Evolutionary conservation across 495 filamentous ascomycete species (phyloP).

Genomic region (Penicillium soppii): DNA sequence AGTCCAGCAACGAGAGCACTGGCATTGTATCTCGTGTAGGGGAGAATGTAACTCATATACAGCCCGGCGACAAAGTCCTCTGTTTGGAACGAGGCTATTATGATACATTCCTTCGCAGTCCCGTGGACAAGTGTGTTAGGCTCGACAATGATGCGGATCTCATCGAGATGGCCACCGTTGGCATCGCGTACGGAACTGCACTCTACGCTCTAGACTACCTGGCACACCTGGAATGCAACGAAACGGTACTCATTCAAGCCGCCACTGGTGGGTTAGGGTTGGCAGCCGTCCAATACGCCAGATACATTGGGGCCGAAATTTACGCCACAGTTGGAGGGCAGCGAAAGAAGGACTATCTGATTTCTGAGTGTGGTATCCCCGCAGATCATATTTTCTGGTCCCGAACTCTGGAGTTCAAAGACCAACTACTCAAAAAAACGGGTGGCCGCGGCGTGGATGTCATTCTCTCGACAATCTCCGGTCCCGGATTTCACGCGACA

Average conservation of each 20-base stretch:
- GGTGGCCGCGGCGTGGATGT: constrained; percentile 1
- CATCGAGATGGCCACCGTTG: not conserved
- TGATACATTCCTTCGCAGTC: not conserved
- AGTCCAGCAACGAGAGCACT: not conserved
- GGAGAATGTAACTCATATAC: not conserved
- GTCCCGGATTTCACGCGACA: not conserved
- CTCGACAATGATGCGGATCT: not conserved
- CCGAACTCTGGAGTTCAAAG: not conserved
- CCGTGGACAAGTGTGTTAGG: not conserved
- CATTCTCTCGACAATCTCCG: not conserved
- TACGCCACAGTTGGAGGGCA: constrained; percentile 4
- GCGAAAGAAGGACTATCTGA: constrained; percentile 2
- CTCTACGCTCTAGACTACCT: not conserved
- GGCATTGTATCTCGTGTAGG: not conserved
- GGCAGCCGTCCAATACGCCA: constrained; percentile 2
- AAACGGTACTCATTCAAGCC: constrained; percentile 4
- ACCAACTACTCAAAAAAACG: not conserved
- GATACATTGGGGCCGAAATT: not conserved
- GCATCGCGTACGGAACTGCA: not conserved
- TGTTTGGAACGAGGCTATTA: not conserved
- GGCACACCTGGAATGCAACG: not conserved
- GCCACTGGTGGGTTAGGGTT: constrained; percentile 3
- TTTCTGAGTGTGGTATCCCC: not conserved
- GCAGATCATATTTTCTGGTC: constrained; percentile 5
- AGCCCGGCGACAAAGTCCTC: not conserved